phyloP scores from a whole-genome alignment of 2,329 filamentous ascomycete genomes.

The Neocucurbitaria cava region DNA sequence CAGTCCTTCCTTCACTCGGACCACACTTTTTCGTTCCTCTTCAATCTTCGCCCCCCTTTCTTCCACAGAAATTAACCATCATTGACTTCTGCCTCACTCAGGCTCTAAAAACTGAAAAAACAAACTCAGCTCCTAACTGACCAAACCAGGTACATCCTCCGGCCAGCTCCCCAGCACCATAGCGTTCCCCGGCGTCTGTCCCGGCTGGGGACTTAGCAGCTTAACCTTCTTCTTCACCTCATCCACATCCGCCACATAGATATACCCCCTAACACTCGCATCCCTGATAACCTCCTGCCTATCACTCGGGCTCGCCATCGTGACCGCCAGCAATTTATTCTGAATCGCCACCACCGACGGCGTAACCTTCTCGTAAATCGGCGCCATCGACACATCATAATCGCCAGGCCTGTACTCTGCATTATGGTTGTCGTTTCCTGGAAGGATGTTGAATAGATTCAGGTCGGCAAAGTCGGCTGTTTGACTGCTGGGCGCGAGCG shows the following conservation, averaged over 20 bases:
- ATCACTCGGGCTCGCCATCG: conserved; percentile 76
- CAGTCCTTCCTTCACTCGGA: neutral
- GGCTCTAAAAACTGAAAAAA: neutral
- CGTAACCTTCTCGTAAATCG: conserved; percentile 67
- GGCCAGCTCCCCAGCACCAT: conserved; percentile 88
- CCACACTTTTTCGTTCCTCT: neutral
- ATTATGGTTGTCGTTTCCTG: conserved; percentile 10
- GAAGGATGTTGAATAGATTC: conserved; percentile 68
- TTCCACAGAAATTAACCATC: no score
- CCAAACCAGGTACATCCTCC: conserved; percentile 79
- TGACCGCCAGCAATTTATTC: conserved; percentile 84
- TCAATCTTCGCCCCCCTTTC: neutral
- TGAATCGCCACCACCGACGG: conserved; percentile 72
- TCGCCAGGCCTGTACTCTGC: conserved; percentile 49
- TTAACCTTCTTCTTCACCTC: conserved; percentile 81
- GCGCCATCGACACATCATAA: conserved; percentile 53
- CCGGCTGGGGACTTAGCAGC: conserved; percentile 82
- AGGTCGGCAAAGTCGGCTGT: conserved; percentile 79
- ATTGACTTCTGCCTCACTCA: no score
- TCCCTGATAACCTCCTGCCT: conserved; percentile 75
- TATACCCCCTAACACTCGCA: conserved; percentile 86
- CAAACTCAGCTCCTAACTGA: conserved; percentile 49
- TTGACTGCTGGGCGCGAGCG: conserved; percentile 86
- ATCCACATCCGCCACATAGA: conserved; percentile 92
- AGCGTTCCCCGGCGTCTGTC: conserved; percentile 78